phyloP scores from a whole-genome alignment of 768 basidiomycete genomes.

The Rhodotorula diobovata region DNA sequence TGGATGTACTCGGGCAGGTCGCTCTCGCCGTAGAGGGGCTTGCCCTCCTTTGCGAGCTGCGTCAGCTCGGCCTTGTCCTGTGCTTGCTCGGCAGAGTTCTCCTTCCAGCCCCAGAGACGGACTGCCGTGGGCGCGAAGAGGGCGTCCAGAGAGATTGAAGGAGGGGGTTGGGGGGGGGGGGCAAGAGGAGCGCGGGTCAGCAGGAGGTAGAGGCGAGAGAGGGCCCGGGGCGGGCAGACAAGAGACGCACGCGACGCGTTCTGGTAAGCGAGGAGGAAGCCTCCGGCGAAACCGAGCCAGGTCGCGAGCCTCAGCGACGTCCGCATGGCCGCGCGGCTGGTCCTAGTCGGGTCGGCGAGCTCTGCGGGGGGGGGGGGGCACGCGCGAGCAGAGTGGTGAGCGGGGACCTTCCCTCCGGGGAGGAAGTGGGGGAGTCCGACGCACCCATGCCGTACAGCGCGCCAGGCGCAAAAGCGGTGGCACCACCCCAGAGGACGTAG shows the following conservation, averaged over 20 bases:
- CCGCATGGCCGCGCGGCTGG: slow-evolving; percentile 47
- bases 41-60: slow-evolving; percentile 67
- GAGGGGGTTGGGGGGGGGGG: background rate
- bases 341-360: slow-evolving; percentile 48
- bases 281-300: slow-evolving; percentile 77
- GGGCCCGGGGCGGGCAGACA: background rate
- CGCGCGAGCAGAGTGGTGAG: background rate
- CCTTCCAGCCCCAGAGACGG: slow-evolving; percentile 93
- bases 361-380: slow-evolving; percentile 39
- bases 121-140: slow-evolving; percentile 50
- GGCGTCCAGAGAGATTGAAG: slow-evolving; percentile 20
- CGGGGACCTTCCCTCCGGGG: slow-evolving; percentile 28
- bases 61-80: slow-evolving; percentile 73
- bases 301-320: slow-evolving; percentile 52
- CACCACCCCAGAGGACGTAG: slow-evolving; percentile 75
- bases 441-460: slow-evolving; percentile 75
- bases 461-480: slow-evolving; percentile 75
- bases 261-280: slow-evolving; percentile 90
- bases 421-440: slow-evolving; percentile 47
- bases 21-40: slow-evolving; percentile 80
- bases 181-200: slow-evolving; percentile 50
- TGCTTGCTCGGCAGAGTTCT: slow-evolving; percentile 72
- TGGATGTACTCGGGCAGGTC: slow-evolving; percentile 80
- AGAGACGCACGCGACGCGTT: slow-evolving; percentile 68
- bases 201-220: slow-evolving; percentile 44